These are phyloP conservation scores for Laetiporus sulphureus DNA, from an alignment of 1,284 basidiomycete genomes.

Conservation along the genomic window DNA sequence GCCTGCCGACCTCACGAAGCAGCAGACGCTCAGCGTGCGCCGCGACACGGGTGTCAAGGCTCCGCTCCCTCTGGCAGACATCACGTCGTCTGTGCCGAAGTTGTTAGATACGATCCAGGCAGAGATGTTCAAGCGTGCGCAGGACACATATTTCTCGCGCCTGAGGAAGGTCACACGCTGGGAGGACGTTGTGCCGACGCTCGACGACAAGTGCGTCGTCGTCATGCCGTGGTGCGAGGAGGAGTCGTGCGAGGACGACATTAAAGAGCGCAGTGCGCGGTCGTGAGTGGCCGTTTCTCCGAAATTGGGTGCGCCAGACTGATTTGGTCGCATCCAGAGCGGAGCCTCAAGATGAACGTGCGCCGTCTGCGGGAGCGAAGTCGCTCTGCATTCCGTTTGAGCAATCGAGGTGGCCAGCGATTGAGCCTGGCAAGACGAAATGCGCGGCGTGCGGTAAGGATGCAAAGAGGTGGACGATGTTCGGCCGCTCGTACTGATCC, in stretches of 20 bases:
- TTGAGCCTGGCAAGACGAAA: conserved; percentile 76
- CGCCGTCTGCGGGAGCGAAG: conserved; percentile 98
- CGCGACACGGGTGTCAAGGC: conserved; percentile 83
- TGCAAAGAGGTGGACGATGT: conserved; percentile 91
- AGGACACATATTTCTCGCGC: conserved; percentile 68
- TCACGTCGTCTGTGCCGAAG: conserved; percentile 51
- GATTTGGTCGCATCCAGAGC: conserved; percentile 37
- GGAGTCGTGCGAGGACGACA: conserved; percentile 93
- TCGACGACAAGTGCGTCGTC: conserved; percentile 86
- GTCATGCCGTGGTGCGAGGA: conserved; percentile 97
- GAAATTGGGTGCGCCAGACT: background rate
- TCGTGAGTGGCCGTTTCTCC: conserved; percentile 49
- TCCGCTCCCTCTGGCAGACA: conserved; percentile 62
- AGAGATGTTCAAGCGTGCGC: conserved; percentile 85
- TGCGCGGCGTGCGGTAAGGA: conserved; percentile 81
- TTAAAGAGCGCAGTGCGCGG: conserved; percentile 90
- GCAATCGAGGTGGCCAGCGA: conserved; percentile 74
- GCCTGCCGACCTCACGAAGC: conserved; percentile 85
- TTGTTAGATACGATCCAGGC: conserved; percentile 85
- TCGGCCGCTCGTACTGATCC: conserved; percentile 72
- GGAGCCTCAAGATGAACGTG: conserved; percentile 87
- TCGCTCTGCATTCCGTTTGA: conserved; percentile 97
- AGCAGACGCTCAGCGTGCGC: conserved; percentile 81
- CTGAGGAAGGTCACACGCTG: conserved; percentile 77
- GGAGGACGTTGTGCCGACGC: conserved; percentile 86